Base-by-base conservation (phyloP, 2,329 filamentous ascomycete genomes). In the Cryphonectria parasitica region DNA sequence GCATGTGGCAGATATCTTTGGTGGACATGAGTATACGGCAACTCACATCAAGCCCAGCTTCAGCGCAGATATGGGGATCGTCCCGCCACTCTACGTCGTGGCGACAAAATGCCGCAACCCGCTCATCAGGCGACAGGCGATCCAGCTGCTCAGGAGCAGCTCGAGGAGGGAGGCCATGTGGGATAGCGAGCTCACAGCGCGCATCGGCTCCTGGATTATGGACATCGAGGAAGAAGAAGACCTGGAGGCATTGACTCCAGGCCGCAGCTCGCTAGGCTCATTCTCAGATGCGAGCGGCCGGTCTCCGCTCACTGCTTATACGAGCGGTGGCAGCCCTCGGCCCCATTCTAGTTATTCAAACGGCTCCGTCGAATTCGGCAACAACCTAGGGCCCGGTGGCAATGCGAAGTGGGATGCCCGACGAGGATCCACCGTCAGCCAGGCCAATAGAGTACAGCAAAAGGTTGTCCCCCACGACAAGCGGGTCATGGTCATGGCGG, bases 141-240 rank as follows among this genome's bases (percentile, higher is more conserved):
- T 92, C 58, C 83, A 87, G 76, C 78, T 92, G 52, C 79, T 92
- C 69, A 83, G 84, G 66, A 87, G 84, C 74, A 89, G 86, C 75
- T 86, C 88, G 10, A 83, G 89, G 62, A 83, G 89, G 64, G 90
- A 92, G 78, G 90, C 88, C 31, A 89, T 92, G 84, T 92, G 90
- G 90, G 90, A 92, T 75, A 90, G 87, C 74, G 85, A 88, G 73
- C 82, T 89, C 71, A 82, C 84, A 15, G 87, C 87, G 1, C 83
- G 83, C 10, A 88, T 89, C 73, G 84, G 83, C 63, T 82, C 81
- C 70, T 89, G 87, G 86, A 82, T 89, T 52, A 83, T 86, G 77
- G 79, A 82, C 11, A 81, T 89, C 22, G 87, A 89, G 74, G 87
- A 89, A 74, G 82, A 81, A 8, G 81, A 83, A 2, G 80, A 80